phyloP scores from a whole-genome alignment of 495 filamentous ascomycete genomes.

The Penicillium chermesinum region DNA sequence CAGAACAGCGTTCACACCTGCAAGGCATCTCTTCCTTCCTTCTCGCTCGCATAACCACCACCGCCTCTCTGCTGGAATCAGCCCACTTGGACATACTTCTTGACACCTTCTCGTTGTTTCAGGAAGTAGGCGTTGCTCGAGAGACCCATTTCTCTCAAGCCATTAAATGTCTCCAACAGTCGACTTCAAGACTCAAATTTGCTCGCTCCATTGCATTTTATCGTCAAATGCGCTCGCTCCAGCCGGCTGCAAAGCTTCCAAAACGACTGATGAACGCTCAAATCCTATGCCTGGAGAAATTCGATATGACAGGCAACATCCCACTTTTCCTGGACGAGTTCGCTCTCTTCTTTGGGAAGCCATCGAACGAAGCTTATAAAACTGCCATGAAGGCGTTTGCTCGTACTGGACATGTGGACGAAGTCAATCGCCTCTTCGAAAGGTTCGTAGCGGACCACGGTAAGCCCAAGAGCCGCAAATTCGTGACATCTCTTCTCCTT shows the following conservation, averaged over 20 bases:
- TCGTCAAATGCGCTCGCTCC: constrained; percentile 33
- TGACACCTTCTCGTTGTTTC: constrained; percentile 22
- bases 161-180: constrained; percentile 24
- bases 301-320: constrained; percentile 27
- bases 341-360: constrained; percentile 25
- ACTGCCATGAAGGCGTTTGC: constrained; percentile 27
- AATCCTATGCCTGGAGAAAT: constrained; percentile 16
- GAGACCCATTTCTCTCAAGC: constrained; percentile 22
- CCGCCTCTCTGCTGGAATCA: constrained; percentile 13
- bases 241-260: background rate
- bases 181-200: constrained; percentile 18
- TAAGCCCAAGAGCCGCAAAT: constrained; percentile 26
- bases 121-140: constrained; percentile 18
- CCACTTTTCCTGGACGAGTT: constrained; percentile 54
- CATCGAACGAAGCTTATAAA: constrained; percentile 26
- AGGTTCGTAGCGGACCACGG: constrained; percentile 32
- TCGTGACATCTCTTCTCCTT: constrained; percentile 51
- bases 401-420: constrained; percentile 25
- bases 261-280: constrained; percentile 19
- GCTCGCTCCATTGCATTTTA: constrained; percentile 34
- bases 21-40: constrained; percentile 18
- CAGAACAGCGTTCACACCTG: too few species aligned
- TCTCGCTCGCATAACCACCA: constrained; percentile 17
- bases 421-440: constrained; percentile 28
- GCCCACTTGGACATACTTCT: constrained; percentile 25